A percentile compares a stretch with the other conserved stretches of the same genome.
Conservation (phyloP, 192 early-diverging fungal species). For the Backusella tuberculispora region DNA sequence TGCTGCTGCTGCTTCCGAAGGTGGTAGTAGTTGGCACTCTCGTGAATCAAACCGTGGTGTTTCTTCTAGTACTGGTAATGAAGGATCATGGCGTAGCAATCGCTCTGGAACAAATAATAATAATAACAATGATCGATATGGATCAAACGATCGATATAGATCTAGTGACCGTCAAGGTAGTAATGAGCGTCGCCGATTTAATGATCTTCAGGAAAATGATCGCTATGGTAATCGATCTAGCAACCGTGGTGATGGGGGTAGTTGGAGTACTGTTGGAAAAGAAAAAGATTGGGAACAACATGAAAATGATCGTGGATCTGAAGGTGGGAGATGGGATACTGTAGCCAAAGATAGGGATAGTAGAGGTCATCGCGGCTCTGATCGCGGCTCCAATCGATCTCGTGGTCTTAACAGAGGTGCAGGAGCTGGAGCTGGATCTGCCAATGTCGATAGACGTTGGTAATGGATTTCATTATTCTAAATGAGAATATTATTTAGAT, state of each 20-base stretch:
- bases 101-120: neutral
- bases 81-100: neutral
- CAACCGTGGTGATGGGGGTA: neutral
- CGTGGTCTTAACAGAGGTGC: neutral
- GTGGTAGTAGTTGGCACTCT: neutral
- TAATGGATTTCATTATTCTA: neutral
- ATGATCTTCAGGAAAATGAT: neutral
- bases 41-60: too few species aligned
- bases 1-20: neutral
- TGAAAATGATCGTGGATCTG: neutral
- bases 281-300: neutral
- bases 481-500: neutral
- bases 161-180: neutral
- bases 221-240: neutral
- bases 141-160: neutral
- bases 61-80: neutral
- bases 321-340: neutral
- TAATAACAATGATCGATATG: too few species aligned
- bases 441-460: neutral
- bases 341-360: neutral
- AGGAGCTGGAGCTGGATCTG: neutral
- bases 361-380: neutral
- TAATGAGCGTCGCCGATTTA: neutral
- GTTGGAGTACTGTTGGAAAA: neutral
- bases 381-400: neutral